Evolutionary conservation across 1,284 basidiomycete species (phyloP), one percentile per base, ranked within the genome.

Genomic region (Cryptococcus jaspeensis): DNA sequence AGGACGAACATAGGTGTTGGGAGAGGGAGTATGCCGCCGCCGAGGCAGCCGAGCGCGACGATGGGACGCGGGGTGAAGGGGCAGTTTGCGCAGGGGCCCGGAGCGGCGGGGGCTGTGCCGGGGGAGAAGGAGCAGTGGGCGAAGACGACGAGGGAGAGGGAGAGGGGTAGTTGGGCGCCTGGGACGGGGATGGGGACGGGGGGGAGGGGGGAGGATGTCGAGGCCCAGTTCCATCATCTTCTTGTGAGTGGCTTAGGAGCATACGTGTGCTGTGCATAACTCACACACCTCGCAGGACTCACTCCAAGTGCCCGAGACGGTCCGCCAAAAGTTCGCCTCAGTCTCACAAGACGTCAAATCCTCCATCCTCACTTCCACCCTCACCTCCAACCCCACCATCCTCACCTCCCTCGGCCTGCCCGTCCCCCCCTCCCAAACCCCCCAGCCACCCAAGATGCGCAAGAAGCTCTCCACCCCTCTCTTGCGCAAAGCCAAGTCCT

Each of bases 341-440:
- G 74, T 76, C 6, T 70, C 70, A 9, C 54, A 59, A 25, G 69
- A 70, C 40, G 72, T 76, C 54, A 76, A 76, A 59, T 58, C 60
- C 32, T 69, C 68, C 40, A 74, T 76, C 35, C 64, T 76, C n/a
- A 46, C 59, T 5, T 71, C 70, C 11, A 66, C 68, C n/a, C 53
- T 65, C 36, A 65, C 60, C 6, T 69, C 67, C 45, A 74, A 76
- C 57, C 66, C 72, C 9, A 57, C 67, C 53, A 70, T 73, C 42
- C 65, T 76, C 8, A 55, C 63, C 11, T 58, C 71, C 2, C 63
- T 76, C 15, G 73, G 72, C 2, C 62, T 75, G 5, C 70, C 72
- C 3, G 23, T 52, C 0, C 70, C 67, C 2, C 18, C 48, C 3
- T 20, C 51, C n/a, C 28, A 32, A 32, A 35, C 57, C 18, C 38